Conservation (phyloP, 352 stramenopile species). For the Phytopythium kandeliae region DNA sequence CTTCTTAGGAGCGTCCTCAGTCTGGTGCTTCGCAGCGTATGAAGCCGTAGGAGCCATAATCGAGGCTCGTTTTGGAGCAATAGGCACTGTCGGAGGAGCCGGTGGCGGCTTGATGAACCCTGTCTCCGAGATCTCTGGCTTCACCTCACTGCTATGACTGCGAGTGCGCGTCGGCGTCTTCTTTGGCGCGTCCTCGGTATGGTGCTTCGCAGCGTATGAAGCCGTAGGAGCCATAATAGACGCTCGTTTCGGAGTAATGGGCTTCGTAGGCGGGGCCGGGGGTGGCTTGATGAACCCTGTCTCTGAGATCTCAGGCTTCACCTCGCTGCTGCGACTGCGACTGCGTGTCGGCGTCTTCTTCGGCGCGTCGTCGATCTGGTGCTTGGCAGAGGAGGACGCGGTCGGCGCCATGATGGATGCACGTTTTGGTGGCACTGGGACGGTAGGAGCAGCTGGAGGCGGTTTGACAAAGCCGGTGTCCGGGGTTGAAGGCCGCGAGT, state of each 20-base stretch:
- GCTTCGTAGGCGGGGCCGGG: conserved; percentile 13
- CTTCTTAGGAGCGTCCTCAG: not conserved
- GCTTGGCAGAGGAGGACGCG: conserved; percentile 22
- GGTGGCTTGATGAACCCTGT: conserved; percentile 20
- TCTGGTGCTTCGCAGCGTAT: conserved; percentile 18
- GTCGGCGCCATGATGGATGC: conserved; percentile 22
- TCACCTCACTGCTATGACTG: not conserved
- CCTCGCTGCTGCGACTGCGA: not conserved
- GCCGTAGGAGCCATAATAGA: conserved; percentile 25
- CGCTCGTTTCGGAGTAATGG: conserved; percentile 20
- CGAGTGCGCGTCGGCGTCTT: not conserved
- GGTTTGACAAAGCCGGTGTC: conserved; percentile 17
- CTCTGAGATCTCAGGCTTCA: conserved; percentile 2
- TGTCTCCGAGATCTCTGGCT: conserved; percentile 5
- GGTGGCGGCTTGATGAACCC: conserved; percentile 19
- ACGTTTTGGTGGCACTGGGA: conserved; percentile 17
- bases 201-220: conserved; percentile 22
- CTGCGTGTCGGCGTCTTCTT: not conserved
- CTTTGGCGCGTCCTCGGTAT: not conserved
- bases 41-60: conserved; percentile 24
- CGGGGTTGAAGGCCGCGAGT: not conserved
- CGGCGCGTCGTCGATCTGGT: conserved; percentile 1
- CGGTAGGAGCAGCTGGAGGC: conserved; percentile 9
- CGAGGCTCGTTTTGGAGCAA: conserved; percentile 23
- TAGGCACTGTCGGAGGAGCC: conserved; percentile 14